Evolutionary conservation across 495 filamentous ascomycete genomes (phyloP).

Genomic region (Neurospora intermedia): DNA sequence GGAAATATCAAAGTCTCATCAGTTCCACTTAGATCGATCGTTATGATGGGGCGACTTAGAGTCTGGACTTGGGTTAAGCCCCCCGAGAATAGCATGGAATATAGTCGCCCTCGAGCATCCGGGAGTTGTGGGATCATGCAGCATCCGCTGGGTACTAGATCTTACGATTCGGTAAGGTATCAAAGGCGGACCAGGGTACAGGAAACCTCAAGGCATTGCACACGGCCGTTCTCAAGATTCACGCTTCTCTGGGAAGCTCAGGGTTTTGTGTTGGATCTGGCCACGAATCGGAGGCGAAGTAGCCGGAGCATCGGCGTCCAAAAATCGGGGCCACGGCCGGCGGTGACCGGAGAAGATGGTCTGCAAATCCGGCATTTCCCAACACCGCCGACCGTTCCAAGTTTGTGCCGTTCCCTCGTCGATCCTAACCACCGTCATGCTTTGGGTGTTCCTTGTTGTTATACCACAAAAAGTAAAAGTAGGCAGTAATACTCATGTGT

Average conservation of each 20-base stretch:
- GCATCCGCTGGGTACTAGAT: background rate
- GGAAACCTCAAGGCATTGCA: background rate
- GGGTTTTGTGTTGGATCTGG: background rate
- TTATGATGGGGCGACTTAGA: background rate
- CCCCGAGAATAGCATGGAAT: background rate
- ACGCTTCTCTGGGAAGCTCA: background rate
- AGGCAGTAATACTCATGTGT: background rate
- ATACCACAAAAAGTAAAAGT: background rate
- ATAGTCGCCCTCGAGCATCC: background rate
- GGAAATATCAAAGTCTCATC: background rate
- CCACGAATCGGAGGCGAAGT: background rate
- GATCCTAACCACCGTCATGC: background rate
- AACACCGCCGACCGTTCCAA: background rate
- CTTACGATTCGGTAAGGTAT: background rate
- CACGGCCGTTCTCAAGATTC: background rate
- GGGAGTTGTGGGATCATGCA: too few relatives aligned
- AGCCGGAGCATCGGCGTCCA: background rate
- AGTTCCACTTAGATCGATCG: background rate
- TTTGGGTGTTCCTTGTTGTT: background rate
- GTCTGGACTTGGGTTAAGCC: background rate
- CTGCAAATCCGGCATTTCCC: background rate
- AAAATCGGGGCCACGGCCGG: background rate
- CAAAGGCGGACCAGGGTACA: background rate
- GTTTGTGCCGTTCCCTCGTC: background rate
- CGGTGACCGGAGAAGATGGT: background rate